These are phyloP conservation scores for Umbelopsis ramanniana DNA, from an alignment of 192 early-diverging fungal genomes.

Conservation along the genomic window DNA sequence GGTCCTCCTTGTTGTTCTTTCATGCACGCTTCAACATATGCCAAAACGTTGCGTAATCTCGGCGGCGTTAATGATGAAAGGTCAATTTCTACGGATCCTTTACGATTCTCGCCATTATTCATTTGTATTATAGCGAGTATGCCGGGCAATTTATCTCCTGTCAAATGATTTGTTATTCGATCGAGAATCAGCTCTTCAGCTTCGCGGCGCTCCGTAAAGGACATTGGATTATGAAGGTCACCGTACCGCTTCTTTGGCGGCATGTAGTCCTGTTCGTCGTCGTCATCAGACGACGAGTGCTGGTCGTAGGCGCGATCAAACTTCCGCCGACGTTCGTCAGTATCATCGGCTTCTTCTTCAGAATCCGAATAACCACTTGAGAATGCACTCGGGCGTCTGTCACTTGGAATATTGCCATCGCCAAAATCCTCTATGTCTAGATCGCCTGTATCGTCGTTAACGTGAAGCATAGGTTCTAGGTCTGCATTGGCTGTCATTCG, in stretches of 20 bases:
- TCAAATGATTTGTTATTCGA: slow-evolving; percentile 13
- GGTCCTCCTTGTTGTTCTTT: not conserved
- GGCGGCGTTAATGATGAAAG: slow-evolving; percentile 4
- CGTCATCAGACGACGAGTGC: not conserved
- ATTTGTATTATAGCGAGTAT: slow-evolving; percentile 14
- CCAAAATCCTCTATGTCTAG: slow-evolving; percentile 4
- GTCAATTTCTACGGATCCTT: slow-evolving; percentile 6
- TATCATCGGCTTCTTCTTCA: not conserved
- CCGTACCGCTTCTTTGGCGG: not conserved
- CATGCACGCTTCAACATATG: slow-evolving; percentile 6
- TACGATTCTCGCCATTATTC: slow-evolving; percentile 6
- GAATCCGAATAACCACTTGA: slow-evolving; percentile 13
- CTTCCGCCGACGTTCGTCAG: not conserved
- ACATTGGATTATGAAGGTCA: slow-evolving; percentile 9
- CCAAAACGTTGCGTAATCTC: slow-evolving; percentile 1
- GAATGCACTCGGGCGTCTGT: not conserved
- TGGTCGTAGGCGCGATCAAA: not conserved
- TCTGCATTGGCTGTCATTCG: slow-evolving; percentile 18
- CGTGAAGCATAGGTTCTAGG: not conserved
- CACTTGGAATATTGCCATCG: not conserved
- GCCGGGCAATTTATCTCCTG: not conserved
- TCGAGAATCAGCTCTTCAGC: slow-evolving; percentile 12
- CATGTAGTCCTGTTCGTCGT: slow-evolving; percentile 9
- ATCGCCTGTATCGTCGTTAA: not conserved
- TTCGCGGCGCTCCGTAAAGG: slow-evolving; percentile 3